Evolutionary conservation across 73 alveolate genomes (phyloP), one percentile per base, ranked within the genome.

Genomic region (Symbiodinium pilosum): DNA sequence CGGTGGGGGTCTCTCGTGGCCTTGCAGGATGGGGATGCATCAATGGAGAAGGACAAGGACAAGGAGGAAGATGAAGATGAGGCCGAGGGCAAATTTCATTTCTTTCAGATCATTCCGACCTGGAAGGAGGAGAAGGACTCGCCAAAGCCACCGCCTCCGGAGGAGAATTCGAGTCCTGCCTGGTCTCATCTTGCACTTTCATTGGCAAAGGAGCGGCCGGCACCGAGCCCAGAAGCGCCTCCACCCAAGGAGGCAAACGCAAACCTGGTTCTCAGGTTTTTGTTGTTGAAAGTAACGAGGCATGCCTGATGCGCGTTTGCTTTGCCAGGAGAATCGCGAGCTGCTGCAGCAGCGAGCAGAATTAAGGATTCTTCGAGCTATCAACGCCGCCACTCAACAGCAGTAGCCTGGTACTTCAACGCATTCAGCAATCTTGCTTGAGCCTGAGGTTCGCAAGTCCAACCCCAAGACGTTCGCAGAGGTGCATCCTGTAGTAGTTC

Each of bases 281-380:
- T 16, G 36, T 56, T 56, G 0, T 11, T 20, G 32, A 56, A 56
- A 26, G 2, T 56, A 6, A 21, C 32, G n/a, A n/a, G 28, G n/a
- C n/a, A n/a, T n/a, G n/a, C n/a, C n/a, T n/a, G n/a, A n/a, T n/a
- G n/a, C n/a, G n/a, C n/a, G n/a, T n/a, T n/a, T n/a, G n/a, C n/a
- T n/a, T n/a, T n/a, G 85, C 59, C 81, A 52, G 93, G 93, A 87
- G 85, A 56, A 56, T 18, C 41, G 69, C 43, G 94, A 87, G 43
- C 85, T 44, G 12, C 44, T 85, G 93, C 93, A 85, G 81, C 93
- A 85, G 20, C 34, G 52, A 32, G 93, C 93, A 12, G 93, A 85
- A 36, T 81, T 54, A 43, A 87, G 43, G 41, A 59, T 59, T 41
- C 94, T 59, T 6, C 84, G 94, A 2, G 94, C 94, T 47, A 87